Conservation (phyloP, 2,329 filamentous ascomycete genomes). For the Apiospora rasikravindrae region DNA sequence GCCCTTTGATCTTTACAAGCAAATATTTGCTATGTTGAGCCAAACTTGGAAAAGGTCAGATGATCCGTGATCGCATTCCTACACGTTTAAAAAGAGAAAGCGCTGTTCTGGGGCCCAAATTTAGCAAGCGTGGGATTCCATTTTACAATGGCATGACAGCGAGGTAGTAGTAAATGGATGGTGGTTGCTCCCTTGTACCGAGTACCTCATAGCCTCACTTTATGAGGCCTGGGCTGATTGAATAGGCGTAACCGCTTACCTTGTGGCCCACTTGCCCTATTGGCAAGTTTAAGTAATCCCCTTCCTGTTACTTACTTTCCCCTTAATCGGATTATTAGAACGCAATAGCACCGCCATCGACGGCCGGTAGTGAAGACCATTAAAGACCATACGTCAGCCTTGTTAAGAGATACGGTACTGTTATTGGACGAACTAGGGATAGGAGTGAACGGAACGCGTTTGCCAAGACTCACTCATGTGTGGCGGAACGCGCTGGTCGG, state of each 20-base stretch:
- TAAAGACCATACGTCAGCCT: too few species aligned
- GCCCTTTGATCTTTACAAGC: too few species aligned
- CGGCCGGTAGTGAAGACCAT: too few species aligned
- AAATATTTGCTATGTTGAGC: too few species aligned
- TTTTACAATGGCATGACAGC: conserved; percentile 3
- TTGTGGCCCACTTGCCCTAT: not conserved
- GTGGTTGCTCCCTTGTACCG: not conserved
- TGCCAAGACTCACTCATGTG: too few species aligned
- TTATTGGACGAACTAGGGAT: too few species aligned
- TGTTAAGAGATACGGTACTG: too few species aligned
- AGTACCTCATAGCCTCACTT: not conserved
- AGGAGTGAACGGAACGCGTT: too few species aligned
- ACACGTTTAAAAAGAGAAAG: conserved; percentile 29
- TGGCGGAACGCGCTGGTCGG: too few species aligned
- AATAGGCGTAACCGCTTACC: not conserved
- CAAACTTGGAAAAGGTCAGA: too few species aligned
- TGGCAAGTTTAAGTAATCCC: conserved; percentile 6
- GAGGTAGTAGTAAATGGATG: not conserved
- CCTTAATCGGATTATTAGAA: not conserved
- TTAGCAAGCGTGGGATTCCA: conserved; percentile 2
- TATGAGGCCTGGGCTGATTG: not conserved
- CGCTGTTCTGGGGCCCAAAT: not conserved
- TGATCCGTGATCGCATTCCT: too few species aligned
- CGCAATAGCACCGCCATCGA: too few species aligned
- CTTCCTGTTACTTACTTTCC: conserved; percentile 7